A percentile compares a stretch with the other conserved stretches of the same genome.
These are phyloP conservation scores for Quercus lobata DNA, from an alignment of 331 rosid species.

Conservation along the genomic window DNA sequence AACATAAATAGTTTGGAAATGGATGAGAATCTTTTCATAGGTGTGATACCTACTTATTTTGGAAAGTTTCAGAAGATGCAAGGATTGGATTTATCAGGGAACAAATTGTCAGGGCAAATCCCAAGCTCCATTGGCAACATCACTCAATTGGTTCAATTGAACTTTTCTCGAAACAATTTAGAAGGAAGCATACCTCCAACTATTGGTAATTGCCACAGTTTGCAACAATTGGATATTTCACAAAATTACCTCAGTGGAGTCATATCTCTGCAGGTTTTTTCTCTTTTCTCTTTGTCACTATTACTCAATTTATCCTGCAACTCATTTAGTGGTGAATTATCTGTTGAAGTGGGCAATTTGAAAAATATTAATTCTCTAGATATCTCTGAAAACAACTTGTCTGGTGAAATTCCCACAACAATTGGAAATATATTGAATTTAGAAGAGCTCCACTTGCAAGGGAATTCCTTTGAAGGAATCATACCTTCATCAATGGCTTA, in stretches of 20 bases:
- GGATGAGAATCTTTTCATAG: not conserved
- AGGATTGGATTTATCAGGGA: rapidly evolving
- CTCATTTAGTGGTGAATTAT: constrained; percentile 17
- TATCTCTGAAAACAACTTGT: not conserved
- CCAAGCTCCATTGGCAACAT: constrained; percentile 12
- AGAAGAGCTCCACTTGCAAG: not conserved
- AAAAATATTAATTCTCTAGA: not conserved
- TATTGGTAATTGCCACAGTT: not conserved
- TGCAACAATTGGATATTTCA: not conserved
- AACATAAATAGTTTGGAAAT: not conserved
- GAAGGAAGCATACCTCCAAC: constrained; percentile 21
- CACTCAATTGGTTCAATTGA: not conserved
- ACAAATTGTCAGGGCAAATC: constrained; percentile 7
- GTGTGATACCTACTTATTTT: constrained; percentile 21
- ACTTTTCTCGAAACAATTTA: not conserved
- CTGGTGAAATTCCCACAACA: constrained; percentile 5
- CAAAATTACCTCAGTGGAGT: not conserved
- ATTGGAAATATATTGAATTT: not conserved
- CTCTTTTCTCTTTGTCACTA: not conserved
- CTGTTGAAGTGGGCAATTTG: constrained; percentile 18
- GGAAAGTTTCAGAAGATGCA: constrained; percentile 19
- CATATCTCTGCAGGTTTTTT: constrained; percentile 8
- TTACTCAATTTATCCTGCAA: not conserved
- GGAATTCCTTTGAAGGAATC: constrained; percentile 16
- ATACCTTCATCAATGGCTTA: constrained; percentile 7